Evolutionary conservation across 495 filamentous ascomycete genomes (phyloP).

Genomic region (Penicillium subrubescens): DNA sequence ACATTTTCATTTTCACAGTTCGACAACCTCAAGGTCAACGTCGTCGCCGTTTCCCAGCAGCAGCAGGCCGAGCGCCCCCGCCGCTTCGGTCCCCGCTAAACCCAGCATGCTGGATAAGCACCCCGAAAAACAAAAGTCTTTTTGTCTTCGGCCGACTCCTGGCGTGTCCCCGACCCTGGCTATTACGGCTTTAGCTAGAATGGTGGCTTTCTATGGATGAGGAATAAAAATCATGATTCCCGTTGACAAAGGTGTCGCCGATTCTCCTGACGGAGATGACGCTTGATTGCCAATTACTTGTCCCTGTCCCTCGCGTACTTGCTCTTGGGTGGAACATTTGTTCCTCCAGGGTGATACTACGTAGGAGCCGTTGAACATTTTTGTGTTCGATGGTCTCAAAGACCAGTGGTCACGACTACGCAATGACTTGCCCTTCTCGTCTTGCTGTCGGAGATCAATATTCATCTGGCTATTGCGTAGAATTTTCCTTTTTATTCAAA

Average conservation of each 20-base stretch:
- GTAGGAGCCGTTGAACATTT: constrained; percentile 25
- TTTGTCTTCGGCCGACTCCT: constrained; percentile 40
- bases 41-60: constrained; percentile 84
- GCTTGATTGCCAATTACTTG: constrained; percentile 85
- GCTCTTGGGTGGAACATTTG: constrained; percentile 9
- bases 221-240: constrained; percentile 64
- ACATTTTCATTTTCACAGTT: constrained; percentile 61
- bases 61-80: constrained; percentile 77
- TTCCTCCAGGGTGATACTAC: constrained; percentile 15
- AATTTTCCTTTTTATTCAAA: constrained; percentile 8
- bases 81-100: constrained; percentile 58
- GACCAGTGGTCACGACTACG: constrained; percentile 15
- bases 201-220: constrained; percentile 41
- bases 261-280: constrained; percentile 71
- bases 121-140: constrained; percentile 26
- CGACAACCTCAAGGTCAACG: constrained; percentile 94
- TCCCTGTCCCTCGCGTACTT: constrained; percentile 35
- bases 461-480: constrained; percentile 23
- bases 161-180: constrained; percentile 33
- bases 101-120: constrained; percentile 22
- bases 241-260: constrained; percentile 81
- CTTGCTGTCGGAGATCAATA: constrained; percentile 8
- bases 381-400: constrained; percentile 10
- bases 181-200: constrained; percentile 38
- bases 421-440: constrained; percentile 6